Base-by-base conservation (phyloP, 2,329 filamentous ascomycete genomes). In the Aspergillus hortae region DNA sequence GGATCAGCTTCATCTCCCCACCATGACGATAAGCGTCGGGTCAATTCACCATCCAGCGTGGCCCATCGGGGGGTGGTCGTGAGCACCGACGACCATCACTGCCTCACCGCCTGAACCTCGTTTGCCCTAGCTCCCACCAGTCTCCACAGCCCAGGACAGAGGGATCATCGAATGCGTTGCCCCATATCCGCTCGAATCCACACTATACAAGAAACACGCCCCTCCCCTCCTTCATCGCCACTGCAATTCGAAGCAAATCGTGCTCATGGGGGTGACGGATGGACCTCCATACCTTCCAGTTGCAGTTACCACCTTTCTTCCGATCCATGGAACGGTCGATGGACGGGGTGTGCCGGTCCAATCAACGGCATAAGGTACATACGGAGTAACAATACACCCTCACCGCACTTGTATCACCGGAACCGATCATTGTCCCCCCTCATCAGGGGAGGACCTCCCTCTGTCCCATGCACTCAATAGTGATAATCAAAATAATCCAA, bases 311-410 rank as follows among this genome's bases (percentile, higher is more conserved):
- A 41, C 32, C 21, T n/a, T 25, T 41, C 25, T 44, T 25, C 42
- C 53, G 47, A 52, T 48, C 59, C 57, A 61, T 55, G 57, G 57
- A 55, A 54, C 55, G 35, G 25, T 25, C 9, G 42, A 45, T 27
- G 40, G 35, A 46, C 19, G 25, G 47, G 38, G 27, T 43, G 41
- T 41, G 44, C 53, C 40, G 46, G 43, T 42, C 52, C 52, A 55
- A 53, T 53, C 11, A 44, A 9, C 36, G 7, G 32, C 40, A 25
- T 27, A 19, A 19, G 41, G 25, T 19, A 23, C 23, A 48, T 12
- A 7, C 30, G n/a, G 17, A 25, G 33, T 38, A 43, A 42, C 19
- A 21, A 42, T 42, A 42, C 40, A 42, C 32, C 40, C 35, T 48
- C 38, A 53, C 44, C 36, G 50, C 35, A 40, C 11, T 42, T 48